These are phyloP conservation scores for Pelargonium citronellum DNA, from an alignment of 441 rosid genomes.

Conservation along the genomic window DNA sequence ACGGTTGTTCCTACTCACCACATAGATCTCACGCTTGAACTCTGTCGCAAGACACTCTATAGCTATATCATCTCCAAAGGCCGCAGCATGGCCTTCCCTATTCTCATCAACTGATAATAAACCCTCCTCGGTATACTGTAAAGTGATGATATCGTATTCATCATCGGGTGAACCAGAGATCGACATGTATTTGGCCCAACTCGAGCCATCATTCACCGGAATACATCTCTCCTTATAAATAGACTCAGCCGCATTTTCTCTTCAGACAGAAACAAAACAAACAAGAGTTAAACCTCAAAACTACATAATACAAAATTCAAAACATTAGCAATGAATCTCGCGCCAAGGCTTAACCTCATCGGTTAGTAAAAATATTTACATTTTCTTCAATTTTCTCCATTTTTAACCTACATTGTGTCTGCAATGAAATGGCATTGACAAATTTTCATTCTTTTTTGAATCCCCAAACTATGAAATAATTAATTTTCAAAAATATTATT, in stretches of 20 bases:
- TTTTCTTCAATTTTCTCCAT: too few species aligned
- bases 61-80: slow-evolving; percentile 94
- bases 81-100: slow-evolving; percentile 72
- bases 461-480: neutral
- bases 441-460: too few species aligned
- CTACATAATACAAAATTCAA: neutral
- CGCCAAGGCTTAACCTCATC: too few species aligned
- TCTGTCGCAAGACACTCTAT: slow-evolving; percentile 92
- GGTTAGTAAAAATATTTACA: too few species aligned
- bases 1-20: slow-evolving; percentile 37
- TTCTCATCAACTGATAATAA: slow-evolving; percentile 83
- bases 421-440: too few species aligned
- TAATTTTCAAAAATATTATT: neutral
- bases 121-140: slow-evolving; percentile 90
- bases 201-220: slow-evolving; percentile 61
- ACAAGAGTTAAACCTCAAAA: neutral
- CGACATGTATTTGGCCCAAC: slow-evolving; percentile 96
- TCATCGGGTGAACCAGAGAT: slow-evolving; percentile 80
- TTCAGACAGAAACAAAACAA: slow-evolving; percentile 28
- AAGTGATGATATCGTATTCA: slow-evolving; percentile 74
- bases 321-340: too few species aligned
- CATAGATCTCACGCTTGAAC: slow-evolving; percentile 82
- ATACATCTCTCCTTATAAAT: slow-evolving; percentile 79
- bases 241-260: slow-evolving; percentile 81
- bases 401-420: too few species aligned